Evolutionary conservation across 116 monocot species (phyloP).

Genomic region (Zostera marina): DNA sequence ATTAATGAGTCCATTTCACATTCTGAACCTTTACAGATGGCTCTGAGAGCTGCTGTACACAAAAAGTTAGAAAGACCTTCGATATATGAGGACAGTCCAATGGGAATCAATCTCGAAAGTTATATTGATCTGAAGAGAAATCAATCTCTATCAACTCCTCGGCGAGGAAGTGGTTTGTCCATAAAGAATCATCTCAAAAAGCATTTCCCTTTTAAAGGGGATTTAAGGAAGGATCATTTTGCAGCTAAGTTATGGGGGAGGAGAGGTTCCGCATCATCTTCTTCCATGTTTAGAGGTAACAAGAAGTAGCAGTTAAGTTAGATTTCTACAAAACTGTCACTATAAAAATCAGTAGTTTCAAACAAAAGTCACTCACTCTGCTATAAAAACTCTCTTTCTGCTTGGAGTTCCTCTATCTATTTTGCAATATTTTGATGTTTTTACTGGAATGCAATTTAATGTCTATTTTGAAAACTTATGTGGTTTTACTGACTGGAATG

Average conservation of each 20-base stretch:
- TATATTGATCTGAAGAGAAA: conserved; percentile 15
- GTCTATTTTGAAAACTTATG: too few relatives aligned
- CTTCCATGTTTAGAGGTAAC: conserved; percentile 5
- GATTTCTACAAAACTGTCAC: not conserved
- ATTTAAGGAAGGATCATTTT: conserved; percentile 45
- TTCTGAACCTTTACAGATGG: conserved; percentile 40
- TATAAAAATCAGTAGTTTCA: not conserved
- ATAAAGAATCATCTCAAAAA: conserved; percentile 47
- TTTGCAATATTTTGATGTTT: not conserved
- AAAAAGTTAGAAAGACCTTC: conserved; percentile 8
- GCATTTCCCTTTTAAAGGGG: conserved; percentile 46
- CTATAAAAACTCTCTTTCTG: not conserved
- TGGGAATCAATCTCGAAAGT: conserved; percentile 2
- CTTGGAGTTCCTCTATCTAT: not conserved
- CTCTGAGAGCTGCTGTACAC: conserved; percentile 21
- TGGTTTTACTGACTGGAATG: too few relatives aligned
- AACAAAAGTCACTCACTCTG: not conserved
- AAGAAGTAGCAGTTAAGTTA: conserved; percentile 1
- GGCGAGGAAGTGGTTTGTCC: conserved; percentile 18
- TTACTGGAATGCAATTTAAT: too few relatives aligned
- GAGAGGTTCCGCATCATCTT: conserved; percentile 23
- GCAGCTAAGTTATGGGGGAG: conserved; percentile 25
- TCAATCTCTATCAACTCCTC: conserved; percentile 7
- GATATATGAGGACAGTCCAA: conserved; percentile 7
- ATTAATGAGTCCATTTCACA: conserved; percentile 24